phyloP scores from a whole-genome alignment of 1,139 yeast genomes.

The Yamadazyma dendronema region DNA sequence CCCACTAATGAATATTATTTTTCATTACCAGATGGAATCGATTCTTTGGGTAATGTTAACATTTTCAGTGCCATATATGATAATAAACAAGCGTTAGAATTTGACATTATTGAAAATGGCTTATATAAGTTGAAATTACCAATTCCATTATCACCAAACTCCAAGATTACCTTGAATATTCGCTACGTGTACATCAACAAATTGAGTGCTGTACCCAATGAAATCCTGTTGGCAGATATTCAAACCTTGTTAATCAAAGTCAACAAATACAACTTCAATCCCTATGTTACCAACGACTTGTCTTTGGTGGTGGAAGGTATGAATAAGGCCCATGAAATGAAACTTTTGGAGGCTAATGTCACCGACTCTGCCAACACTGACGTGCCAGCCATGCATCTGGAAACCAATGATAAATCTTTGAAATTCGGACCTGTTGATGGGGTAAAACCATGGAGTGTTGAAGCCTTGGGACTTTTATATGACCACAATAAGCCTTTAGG shows the following conservation, averaged over 20 bases:
- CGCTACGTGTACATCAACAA: conserved; percentile 51
- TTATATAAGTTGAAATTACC: conserved; percentile 53
- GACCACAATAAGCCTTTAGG: conserved; percentile 68
- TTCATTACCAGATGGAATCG: conserved; percentile 46
- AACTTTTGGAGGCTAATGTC: conserved; percentile 18
- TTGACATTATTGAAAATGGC: conserved; percentile 28
- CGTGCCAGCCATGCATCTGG: conserved; percentile 29
- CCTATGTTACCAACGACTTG: conserved; percentile 59
- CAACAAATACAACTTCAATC: conserved; percentile 57
- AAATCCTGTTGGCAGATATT: conserved; percentile 55
- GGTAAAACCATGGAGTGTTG: conserved; percentile 46
- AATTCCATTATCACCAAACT: conserved; percentile 64
- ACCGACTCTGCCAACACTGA: conserved; percentile 17
- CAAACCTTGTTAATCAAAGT: conserved; percentile 62
- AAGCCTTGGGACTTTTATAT: conserved; percentile 57
- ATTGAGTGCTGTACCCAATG: conserved; percentile 61
- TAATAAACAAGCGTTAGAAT: conserved; percentile 16
- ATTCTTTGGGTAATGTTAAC: conserved; percentile 41
- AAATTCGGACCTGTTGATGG: conserved; percentile 54
- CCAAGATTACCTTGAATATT: conserved; percentile 49
- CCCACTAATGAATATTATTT: conserved; percentile 60
- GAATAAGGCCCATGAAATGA: conserved; percentile 47
- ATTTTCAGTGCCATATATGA: conserved; percentile 40
- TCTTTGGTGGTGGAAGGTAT: conserved; percentile 51
- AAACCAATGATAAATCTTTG: conserved; percentile 39